A percentile compares a stretch with the other conserved stretches of the same genome.
Conservation (phyloP, 1,139 yeast species). For the Yamadazyma atmosphaerica region DNA sequence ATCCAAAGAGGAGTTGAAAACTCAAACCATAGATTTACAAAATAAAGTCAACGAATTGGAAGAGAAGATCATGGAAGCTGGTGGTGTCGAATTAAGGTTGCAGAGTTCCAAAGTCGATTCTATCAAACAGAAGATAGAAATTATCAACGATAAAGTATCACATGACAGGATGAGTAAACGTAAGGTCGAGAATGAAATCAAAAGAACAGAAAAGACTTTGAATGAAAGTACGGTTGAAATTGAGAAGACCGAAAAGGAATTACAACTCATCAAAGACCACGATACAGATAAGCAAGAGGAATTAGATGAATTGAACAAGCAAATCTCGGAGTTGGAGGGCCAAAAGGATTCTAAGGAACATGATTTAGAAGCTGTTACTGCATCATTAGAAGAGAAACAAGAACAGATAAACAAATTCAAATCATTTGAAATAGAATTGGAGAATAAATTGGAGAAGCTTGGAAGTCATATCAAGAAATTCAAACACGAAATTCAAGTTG, state of each 20-base stretch:
- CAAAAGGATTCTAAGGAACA: constrained; percentile 36
- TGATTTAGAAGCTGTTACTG: constrained; percentile 38
- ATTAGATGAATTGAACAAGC: constrained; percentile 31
- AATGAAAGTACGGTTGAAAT: constrained; percentile 42
- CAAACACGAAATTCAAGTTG: constrained; percentile 34
- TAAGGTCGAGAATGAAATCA: constrained; percentile 67
- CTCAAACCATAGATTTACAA: constrained; percentile 61
- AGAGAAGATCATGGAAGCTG: constrained; percentile 82
- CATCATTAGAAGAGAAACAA: constrained; percentile 50
- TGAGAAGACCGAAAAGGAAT: constrained; percentile 28
- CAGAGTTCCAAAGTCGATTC: constrained; percentile 86
- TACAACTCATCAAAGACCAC: constrained; percentile 25
- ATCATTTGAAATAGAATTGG: constrained; percentile 70
- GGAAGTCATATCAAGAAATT: constrained; percentile 44
- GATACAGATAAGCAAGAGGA: constrained; percentile 37
- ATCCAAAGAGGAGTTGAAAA: constrained; percentile 47
- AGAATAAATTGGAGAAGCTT: constrained; percentile 63
- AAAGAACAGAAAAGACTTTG: constrained; percentile 52
- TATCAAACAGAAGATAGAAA: constrained; percentile 64
- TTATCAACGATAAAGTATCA: constrained; percentile 58
- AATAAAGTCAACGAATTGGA: constrained; percentile 59
- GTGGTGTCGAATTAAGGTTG: constrained; percentile 81
- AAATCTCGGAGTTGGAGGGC: constrained; percentile 23
- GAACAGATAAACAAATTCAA: constrained; percentile 59
- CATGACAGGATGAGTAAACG: constrained; percentile 60